phyloP scores from a whole-genome alignment of 2,329 filamentous ascomycete genomes.

The Calonectria hongkongensis region DNA sequence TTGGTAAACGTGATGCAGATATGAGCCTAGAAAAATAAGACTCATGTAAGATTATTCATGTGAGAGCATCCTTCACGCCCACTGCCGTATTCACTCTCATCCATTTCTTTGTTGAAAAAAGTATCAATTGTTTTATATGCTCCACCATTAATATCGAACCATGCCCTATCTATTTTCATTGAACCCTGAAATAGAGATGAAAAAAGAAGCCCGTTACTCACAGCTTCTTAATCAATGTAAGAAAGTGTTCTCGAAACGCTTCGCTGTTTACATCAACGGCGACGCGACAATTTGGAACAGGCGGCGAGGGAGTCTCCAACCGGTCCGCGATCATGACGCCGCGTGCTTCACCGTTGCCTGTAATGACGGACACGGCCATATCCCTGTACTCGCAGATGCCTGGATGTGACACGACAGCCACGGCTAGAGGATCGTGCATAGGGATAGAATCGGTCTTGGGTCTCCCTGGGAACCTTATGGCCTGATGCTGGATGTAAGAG shows the following conservation, averaged over 20 bases:
- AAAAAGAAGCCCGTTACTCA: too few species aligned
- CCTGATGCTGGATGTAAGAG: neutral
- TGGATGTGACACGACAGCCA: neutral
- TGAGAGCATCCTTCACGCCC: too few species aligned
- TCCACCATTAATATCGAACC: too few species aligned
- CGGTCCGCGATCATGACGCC: neutral
- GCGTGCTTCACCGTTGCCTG: neutral
- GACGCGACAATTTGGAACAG: neutral
- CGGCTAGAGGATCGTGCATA: neutral
- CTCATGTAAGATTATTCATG: too few species aligned
- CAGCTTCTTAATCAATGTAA: neutral
- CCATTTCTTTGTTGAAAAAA: too few species aligned
- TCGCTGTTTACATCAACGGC: neutral
- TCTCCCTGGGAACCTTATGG: neutral
- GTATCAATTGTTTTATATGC: too few species aligned
- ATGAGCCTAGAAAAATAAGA: too few species aligned
- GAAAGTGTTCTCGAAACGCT: neutral
- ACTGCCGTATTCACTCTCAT: too few species aligned
- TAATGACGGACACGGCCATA: neutral
- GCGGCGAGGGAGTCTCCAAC: neutral
- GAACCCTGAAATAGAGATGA: too few species aligned
- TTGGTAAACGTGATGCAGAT: too few species aligned
- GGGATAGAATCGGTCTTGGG: neutral
- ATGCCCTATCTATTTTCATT: too few species aligned
- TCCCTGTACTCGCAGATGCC: neutral